Base-by-base conservation (phyloP, 1,284 basidiomycete species). In the Cerrena zonata region DNA sequence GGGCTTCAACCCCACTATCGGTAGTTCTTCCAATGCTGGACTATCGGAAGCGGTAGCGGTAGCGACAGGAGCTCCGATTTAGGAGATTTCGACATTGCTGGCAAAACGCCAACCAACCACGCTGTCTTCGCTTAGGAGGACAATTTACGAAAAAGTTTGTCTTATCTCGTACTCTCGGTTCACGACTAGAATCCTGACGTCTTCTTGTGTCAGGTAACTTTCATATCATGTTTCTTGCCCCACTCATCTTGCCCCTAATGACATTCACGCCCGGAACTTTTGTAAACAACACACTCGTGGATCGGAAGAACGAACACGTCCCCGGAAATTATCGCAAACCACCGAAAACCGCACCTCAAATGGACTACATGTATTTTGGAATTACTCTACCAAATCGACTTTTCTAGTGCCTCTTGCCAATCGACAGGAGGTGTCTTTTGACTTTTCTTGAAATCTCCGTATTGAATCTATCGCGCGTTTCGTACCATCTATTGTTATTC, bases 161-260 rank as follows among this genome's bases (percentile, higher is more conserved):
- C 77, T 4, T 94, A 91, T 91, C 81, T 83, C 56, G 75, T 74
- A 15, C 70, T 72, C 51, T 80, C 76, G 10, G 84, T 91, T 34
- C 30, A 7, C 15, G 7, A 7, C 30, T 34, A 7, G 1, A 71
- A 89, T 0, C 76, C 70, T 75, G 60, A 57, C 27, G 55, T 57
- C 7, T 48, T 60, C 23, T 50, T 50, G 15, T 48, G 58, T 40
- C 60, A 62, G 25, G 59, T 59, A 12, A 47, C 34, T 37, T 22
- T 47, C 18, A 18, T 30, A 4, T 22, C 46, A 15, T 19, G 38
- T n/a, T 22, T 40, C 39, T 40, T 22, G 15, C 36, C 21, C 11
- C 34, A 26, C 11, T 15, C 45, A 13, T 18, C 15, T 7, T 34
- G 15, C 15, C 30, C 15, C 30, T 7, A 34, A 46, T 12, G 44